phyloP scores from a whole-genome alignment of 352 stramenopile genomes.

The Pilasporangium apinafurcum region DNA sequence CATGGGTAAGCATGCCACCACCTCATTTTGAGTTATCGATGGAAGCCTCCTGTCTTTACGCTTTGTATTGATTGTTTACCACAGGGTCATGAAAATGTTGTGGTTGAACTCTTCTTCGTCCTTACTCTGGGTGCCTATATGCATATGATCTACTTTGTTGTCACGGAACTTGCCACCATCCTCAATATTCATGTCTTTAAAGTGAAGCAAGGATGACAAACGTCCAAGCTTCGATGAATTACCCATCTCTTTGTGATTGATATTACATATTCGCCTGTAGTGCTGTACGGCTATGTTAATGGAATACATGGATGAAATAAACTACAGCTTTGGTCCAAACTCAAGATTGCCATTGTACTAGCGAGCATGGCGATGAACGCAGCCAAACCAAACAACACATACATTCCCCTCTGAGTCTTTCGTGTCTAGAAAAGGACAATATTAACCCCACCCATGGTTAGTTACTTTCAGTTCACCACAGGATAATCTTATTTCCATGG shows the following conservation, averaged over 20 bases:
- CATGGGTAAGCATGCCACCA: conserved; percentile 41
- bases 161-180: conserved; percentile 65
- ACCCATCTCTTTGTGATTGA: neutral
- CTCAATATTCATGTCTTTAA: conserved; percentile 81
- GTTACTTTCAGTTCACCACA: too few relatives aligned
- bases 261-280: too few relatives aligned
- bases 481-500: too few relatives aligned
- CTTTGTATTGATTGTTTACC: neutral
- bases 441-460: too few relatives aligned
- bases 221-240: too few relatives aligned
- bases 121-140: conserved; percentile 60
- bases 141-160: conserved; percentile 84
- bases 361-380: conserved; percentile 23
- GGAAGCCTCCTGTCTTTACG: neutral
- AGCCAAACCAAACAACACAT: conserved; percentile 3
- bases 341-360: conserved; percentile 14
- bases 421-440: neutral
- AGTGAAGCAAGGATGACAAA: conserved; percentile 50
- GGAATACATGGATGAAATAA: conserved; percentile 32
- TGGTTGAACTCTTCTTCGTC: conserved; percentile 74
- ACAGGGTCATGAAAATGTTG: conserved; percentile 56
- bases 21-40: neutral
- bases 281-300: conserved; percentile 29
- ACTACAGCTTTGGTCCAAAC: conserved; percentile 29
- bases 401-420: neutral